A percentile compares a stretch with the other conserved stretches of the same genome.
These are phyloP conservation scores for Dryadomyces quercus-mongolicae DNA, from an alignment of 2,329 filamentous ascomycete genomes.

Conservation along the genomic window DNA sequence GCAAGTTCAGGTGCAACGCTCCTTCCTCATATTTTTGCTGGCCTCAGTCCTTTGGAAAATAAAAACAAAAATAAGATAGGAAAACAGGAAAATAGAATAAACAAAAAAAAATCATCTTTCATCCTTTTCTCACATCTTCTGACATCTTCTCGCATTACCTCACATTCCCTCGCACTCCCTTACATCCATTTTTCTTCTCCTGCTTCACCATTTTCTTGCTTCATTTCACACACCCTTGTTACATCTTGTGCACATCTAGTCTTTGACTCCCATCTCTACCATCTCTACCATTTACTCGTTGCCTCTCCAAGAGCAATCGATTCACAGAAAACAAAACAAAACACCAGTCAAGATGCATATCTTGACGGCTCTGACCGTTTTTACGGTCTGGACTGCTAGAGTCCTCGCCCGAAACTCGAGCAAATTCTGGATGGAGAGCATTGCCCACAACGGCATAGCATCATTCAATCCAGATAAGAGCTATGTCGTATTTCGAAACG, in stretches of 20 bases:
- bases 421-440: slow-evolving; percentile 29
- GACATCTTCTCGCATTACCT: neutral
- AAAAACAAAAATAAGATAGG: neutral
- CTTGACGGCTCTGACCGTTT: neutral
- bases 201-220: neutral
- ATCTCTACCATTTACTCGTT: neutral
- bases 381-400: neutral
- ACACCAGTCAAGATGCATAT: slow-evolving; percentile 3
- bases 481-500: slow-evolving; percentile 13
- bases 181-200: neutral
- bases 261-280: neutral
- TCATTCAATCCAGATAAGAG: slow-evolving; percentile 29
- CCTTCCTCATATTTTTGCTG: neutral
- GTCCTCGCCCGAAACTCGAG: slow-evolving; percentile 10
- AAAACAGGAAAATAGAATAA: neutral
- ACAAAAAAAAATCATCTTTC: neutral
- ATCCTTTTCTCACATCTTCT: no score
- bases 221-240: no score
- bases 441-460: slow-evolving; percentile 33
- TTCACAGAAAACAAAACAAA: neutral
- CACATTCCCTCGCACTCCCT: no score
- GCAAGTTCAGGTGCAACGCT: neutral
- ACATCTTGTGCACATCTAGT: neutral
- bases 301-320: no score
- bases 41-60: neutral